Base-by-base conservation (phyloP, 176 grass and related monocot species). In the Triticum monococcum region DNA sequence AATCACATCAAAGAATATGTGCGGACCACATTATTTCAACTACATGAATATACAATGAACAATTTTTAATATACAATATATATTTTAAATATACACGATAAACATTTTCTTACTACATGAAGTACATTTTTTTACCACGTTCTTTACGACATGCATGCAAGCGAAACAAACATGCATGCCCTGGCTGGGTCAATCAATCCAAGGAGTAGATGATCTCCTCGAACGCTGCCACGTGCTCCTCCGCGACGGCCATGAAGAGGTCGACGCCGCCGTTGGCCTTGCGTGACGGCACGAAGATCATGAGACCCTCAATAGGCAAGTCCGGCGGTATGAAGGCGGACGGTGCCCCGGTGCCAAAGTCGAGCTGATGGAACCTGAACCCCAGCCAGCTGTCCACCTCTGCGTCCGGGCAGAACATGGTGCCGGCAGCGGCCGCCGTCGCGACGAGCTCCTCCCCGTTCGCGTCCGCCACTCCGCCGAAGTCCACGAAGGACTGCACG, bases 351-450 rank as follows among this genome's bases (percentile, higher is more conserved):
- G 81, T 65, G 52, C 74, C 87, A 65, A 89, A 78, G 24, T 89
- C 87, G 33, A 84, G 31, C 11, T 89, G 48, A 37, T 84, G 48
- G 87, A 89, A 84, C 5, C 38, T 36, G 24, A 89, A 89, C 33
- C 75, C 68, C 7, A 89, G 50, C 87, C 81, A 89, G 64, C 81
- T 89, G 65, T 89, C 87, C 65, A 84, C 81, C 54, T 89, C 81
- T 31, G 79, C 24, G 43, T 57, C 75, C 9, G 87, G 87, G 57
- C 74, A 79, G 3, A 84, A n/a, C 64, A 80, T 60, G 20, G 57
- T 64, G 18, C 87, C 81, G 7, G 61, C 38, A 3, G 52, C 2
- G 17, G 76, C 81, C 12, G 83, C 83, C 74, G 71, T 83, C 50
- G 87, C 65, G 32, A 52, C 26, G 12, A 89, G 75, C 75, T 84